A percentile compares a stretch with the other conserved stretches of the same genome.
Conservation (phyloP, 2,329 filamentous ascomycete species). For the Chrysoporthe cubensis region DNA sequence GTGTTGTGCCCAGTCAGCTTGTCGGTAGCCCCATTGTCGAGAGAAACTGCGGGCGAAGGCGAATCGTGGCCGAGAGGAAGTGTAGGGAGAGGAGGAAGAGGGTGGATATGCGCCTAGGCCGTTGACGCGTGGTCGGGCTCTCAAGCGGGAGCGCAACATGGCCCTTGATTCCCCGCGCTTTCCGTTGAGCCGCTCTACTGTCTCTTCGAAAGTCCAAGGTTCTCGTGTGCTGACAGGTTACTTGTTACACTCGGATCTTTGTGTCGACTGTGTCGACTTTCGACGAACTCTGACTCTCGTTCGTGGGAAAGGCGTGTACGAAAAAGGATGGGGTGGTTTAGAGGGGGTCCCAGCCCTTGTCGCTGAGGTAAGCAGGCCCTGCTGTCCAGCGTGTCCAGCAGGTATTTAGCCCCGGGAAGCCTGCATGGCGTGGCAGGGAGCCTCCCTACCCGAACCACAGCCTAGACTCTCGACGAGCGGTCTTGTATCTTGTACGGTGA, state of each 20-base stretch:
- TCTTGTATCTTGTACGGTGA: no score
- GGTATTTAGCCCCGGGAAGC: not conserved
- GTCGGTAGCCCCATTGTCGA: not conserved
- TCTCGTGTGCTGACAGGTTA: not conserved
- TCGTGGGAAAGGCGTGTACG: not conserved
- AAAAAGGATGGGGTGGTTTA: no score
- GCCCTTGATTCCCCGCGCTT: not conserved
- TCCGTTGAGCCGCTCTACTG: not conserved
- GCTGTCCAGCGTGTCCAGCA: not conserved
- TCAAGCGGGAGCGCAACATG: conserved; percentile 13
- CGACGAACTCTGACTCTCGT: not conserved
- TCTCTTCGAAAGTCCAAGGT: not conserved
- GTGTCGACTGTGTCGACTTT: not conserved
- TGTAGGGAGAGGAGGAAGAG: not conserved
- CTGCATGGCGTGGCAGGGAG: not conserved
- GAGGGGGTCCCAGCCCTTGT: not conserved
- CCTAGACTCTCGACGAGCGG: no score
- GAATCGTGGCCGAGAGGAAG: not conserved
- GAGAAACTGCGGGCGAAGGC: conserved; percentile 4
- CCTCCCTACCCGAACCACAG: not conserved
- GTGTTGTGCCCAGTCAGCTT: not conserved
- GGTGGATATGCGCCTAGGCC: not conserved
- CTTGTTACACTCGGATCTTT: not conserved
- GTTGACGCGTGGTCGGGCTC: not conserved
- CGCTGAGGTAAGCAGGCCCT: not conserved